Conservation (phyloP, 2,329 filamentous ascomycete genomes). For the Aureobasidium vineae region DNA sequence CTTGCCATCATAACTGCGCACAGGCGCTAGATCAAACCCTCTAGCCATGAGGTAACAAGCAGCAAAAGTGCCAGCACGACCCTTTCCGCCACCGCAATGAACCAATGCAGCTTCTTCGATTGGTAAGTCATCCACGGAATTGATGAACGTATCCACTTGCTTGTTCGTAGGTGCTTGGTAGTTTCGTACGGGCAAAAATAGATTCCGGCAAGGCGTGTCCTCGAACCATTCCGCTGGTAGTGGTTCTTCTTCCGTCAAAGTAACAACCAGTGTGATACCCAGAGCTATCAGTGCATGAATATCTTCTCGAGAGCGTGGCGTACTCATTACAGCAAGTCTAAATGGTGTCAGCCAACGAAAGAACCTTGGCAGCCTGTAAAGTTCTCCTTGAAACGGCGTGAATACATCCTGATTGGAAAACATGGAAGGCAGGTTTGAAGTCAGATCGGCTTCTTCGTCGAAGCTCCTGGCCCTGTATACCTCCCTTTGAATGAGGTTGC, state of each 20-base stretch:
- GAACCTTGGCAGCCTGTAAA: constrained; percentile 26
- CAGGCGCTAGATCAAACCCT: not conserved
- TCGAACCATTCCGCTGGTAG: constrained; percentile 26
- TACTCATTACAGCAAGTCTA: constrained; percentile 26
- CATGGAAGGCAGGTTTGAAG: not conserved
- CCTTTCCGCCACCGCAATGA: constrained; percentile 29
- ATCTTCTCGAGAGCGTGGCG: constrained; percentile 17
- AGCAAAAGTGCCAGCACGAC: constrained; percentile 27
- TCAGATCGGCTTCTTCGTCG: not conserved
- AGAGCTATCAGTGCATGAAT: not conserved
- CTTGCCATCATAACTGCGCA: not conserved
- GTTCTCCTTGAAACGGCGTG: not conserved
- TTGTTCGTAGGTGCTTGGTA: constrained; percentile 19
- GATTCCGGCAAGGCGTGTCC: constrained; percentile 13
- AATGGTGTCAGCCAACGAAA: constrained; percentile 27
- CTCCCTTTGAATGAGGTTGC: not conserved
- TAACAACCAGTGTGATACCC: constrained; percentile 21
- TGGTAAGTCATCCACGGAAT: not conserved
- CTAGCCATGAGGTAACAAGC: constrained; percentile 27
- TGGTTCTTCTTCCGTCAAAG: constrained; percentile 27
- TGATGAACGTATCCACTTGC: constrained; percentile 26
- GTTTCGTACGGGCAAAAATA: constrained; percentile 26
- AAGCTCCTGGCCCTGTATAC: not conserved
- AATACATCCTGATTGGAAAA: not conserved
- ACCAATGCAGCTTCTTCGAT: constrained; percentile 15